These are phyloP conservation scores for Candida labiduridarum DNA, from an alignment of 1,139 yeast genomes.

Conservation along the genomic window DNA sequence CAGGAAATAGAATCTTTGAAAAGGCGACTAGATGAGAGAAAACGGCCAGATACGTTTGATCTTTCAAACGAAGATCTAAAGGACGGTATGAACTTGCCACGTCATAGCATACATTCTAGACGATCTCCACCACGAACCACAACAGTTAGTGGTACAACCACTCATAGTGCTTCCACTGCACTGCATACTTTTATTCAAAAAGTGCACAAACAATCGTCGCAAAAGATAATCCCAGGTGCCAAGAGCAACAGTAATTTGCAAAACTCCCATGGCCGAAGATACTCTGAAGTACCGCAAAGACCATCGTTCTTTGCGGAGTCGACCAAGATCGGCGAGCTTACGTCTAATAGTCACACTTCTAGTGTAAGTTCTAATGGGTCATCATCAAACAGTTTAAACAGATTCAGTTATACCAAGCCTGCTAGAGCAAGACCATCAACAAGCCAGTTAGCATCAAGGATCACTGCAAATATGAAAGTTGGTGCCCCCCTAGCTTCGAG, in stretches of 20 bases:
- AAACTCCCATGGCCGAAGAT: not conserved
- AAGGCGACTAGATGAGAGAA: slow-evolving; percentile 7
- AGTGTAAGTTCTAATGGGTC: slow-evolving; percentile 10
- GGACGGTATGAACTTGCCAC: slow-evolving; percentile 2
- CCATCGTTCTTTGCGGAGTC: slow-evolving; percentile 19
- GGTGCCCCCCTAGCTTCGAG: slow-evolving; percentile 10
- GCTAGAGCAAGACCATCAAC: slow-evolving; percentile 12
- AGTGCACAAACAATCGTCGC: slow-evolving; percentile 20
- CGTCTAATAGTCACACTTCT: slow-evolving; percentile 5
- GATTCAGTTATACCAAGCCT: not conserved
- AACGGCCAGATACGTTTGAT: slow-evolving; percentile 12
- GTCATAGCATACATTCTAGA: not conserved
- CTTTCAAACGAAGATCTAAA: slow-evolving; percentile 7
- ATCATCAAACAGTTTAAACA: slow-evolving; percentile 9
- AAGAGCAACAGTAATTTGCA: not conserved
- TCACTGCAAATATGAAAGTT: slow-evolving; percentile 18
- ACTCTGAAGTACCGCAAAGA: not conserved
- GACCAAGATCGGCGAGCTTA: slow-evolving; percentile 15
- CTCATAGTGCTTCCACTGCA: not conserved
- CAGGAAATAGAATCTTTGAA: slow-evolving; percentile 9
- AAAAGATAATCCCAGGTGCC: slow-evolving; percentile 7
- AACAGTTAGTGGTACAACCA: not conserved
- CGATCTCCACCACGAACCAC: not conserved
- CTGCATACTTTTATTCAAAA: slow-evolving; percentile 21
- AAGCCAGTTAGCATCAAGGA: slow-evolving; percentile 17